Base-by-base conservation (phyloP, 495 filamentous ascomycete genomes). In the Glonium stellatum region DNA sequence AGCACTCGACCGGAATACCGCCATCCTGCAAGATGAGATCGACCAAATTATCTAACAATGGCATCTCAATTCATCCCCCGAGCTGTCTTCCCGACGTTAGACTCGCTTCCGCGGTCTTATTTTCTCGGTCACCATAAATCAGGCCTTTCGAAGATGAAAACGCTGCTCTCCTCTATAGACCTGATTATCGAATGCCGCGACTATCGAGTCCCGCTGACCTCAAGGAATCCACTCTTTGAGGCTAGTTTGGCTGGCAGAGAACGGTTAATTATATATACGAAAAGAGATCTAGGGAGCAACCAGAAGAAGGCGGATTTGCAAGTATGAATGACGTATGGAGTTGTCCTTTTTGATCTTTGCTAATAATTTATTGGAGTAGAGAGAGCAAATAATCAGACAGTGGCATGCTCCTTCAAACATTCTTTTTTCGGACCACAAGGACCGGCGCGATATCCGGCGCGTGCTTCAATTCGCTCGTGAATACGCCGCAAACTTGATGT, bases 161-260 rank as follows among this genome's bases (percentile, higher is more conserved):
- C 82, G 57, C 79, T 87, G 75, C 82, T 99, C 49, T 83, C 83
- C 47, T 80, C 83, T 50, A 87, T 96, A 58, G 88, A 91, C 63
- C 85, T 97, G 48, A 82, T 99, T 52, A 83, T 99, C 58, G 93
- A 99, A 74, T 96, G 92, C 73, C 87, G 93, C 54, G 93, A 99
- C 74, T 92, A 89, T 70, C 86, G 93, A 39, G 83, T 95, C 6
- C 93, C 93, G 1, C 72, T 97, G 4, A 89, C 89, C 0, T 92
- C 89, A 0, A 80, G 89, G 56, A 99, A 99, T 70, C 92, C 93
- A 0, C 76, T 96, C 54, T 93, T 99, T 65, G 95, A 97, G 66
- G 79, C 85, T 49, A 80, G 78, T 8, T 75, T 97, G 21, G 84
- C 82, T 22, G 77, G 82, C 4, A 82, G 81, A 65, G 75, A 85